Conservation (phyloP, 768 basidiomycete species). For the Dendrothele bispora region DNA sequence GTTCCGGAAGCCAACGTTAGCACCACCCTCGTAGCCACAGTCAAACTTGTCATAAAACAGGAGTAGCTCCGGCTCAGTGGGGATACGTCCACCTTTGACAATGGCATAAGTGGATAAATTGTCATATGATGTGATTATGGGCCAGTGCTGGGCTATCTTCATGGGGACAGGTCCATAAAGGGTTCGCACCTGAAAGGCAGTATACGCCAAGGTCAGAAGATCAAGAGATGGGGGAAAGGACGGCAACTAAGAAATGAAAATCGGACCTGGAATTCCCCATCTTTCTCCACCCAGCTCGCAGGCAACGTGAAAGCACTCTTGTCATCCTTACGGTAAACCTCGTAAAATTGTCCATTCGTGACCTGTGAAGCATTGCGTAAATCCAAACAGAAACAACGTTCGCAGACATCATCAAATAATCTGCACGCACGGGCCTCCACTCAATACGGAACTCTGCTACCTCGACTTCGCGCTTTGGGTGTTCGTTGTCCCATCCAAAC, state of each 20-base stretch:
- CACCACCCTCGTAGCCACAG: conserved; percentile 71
- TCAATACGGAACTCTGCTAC: conserved; percentile 76
- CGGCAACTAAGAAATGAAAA: background rate
- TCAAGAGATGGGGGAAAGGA: background rate
- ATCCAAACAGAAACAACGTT: no score
- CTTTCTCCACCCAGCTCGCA: conserved; percentile 69
- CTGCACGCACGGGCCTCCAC: conserved; percentile 80
- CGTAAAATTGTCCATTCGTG: conserved; percentile 83
- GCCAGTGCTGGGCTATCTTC: conserved; percentile 81
- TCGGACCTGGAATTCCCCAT: conserved; percentile 50
- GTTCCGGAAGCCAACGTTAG: conserved; percentile 85
- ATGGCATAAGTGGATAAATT: conserved; percentile 79
- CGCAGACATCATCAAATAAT: no score
- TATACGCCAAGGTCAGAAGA: background rate
- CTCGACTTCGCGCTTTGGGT: conserved; percentile 59
- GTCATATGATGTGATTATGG: conserved; percentile 75
- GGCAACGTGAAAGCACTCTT: conserved; percentile 50
- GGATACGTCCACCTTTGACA: conserved; percentile 90
- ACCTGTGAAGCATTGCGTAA: no score
- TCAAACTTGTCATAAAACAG: conserved; percentile 77
- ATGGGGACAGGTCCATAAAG: conserved; percentile 84
- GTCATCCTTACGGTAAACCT: conserved; percentile 48
- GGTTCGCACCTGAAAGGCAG: conserved; percentile 63
- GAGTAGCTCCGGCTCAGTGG: conserved; percentile 85
- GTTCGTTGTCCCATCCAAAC: conserved; percentile 96